Evolutionary conservation across 768 basidiomycete genomes (phyloP).

Genomic region (Suillus brevipes): DNA sequence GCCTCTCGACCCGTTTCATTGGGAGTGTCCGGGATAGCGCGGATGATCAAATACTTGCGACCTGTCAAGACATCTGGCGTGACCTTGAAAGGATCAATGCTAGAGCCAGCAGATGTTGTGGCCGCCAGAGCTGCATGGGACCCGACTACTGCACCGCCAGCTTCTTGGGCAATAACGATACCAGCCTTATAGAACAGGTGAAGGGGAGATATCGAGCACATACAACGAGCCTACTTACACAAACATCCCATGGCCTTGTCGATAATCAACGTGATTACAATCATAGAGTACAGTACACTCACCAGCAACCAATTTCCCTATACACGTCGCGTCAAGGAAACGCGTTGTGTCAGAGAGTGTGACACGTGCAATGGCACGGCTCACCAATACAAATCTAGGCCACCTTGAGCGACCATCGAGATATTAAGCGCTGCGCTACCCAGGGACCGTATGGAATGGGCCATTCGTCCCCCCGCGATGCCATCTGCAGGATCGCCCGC

Average conservation of each 20-base stretch:
- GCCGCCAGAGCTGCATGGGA: slow-evolving; percentile 50
- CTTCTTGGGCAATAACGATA: slow-evolving; percentile 86
- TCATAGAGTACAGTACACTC: slow-evolving; percentile 22
- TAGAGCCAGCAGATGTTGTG: slow-evolving; percentile 28
- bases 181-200: slow-evolving; percentile 58
- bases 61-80: slow-evolving; percentile 72
- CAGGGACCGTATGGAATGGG: slow-evolving; percentile 77
- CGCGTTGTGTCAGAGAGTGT: neutral
- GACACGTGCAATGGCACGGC: slow-evolving; percentile 17
- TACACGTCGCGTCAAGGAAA: slow-evolving; percentile 3
- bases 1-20: slow-evolving; percentile 66
- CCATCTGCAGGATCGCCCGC: slow-evolving; percentile 64
- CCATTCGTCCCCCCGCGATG: slow-evolving; percentile 77
- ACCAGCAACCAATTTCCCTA: slow-evolving; percentile 83
- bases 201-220: slow-evolving; percentile 1
- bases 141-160: slow-evolving; percentile 80
- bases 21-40: slow-evolving; percentile 63
- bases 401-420: slow-evolving; percentile 84
- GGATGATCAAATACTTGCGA: slow-evolving; percentile 78
- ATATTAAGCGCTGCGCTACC: slow-evolving; percentile 87
- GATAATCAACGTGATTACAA: neutral
- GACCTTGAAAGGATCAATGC: slow-evolving; percentile 55
- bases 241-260: slow-evolving; percentile 81
- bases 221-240: slow-evolving; percentile 39
- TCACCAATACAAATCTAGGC: slow-evolving; percentile 85